Evolutionary conservation across 768 basidiomycete species (phyloP), one percentile per base, ranked within the genome.

Genomic region (Phylloporus scabripes): DNA sequence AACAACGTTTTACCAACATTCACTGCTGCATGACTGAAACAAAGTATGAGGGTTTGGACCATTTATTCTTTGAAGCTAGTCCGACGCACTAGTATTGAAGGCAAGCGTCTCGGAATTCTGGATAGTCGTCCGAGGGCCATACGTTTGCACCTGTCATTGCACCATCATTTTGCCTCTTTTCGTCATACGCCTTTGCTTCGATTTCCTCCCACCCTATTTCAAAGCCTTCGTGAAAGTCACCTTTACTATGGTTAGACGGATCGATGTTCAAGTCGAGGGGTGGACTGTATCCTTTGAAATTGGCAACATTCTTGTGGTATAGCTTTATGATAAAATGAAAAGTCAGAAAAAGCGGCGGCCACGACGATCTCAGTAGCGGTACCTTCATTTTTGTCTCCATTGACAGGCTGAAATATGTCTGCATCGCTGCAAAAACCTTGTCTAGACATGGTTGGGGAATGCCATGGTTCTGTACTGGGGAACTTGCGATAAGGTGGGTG

Each of bases 181-280:
- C 56, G 51, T 68, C 61, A 21, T 54, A 29, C 0, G 26, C 47
- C 49, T 61, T 61, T 7, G 58, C 48, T 10, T 70, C 57, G 0
- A 77, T 60, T 21, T 72, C 66, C 61, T 91, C 86, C 76, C 80
- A 84, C 3, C 90, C 89, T 49, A 95, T 75, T 57, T 92, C 85
- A 63, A 93, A 95, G 3, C 86, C 92, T 64, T 97, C 92, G 61
- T 94, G 90, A 46, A 94, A 67, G 61, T 97, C 93, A 1, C 92
- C 92, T n/a, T 77, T 70, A 41, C 79, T 77, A 20, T 77, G 71
- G 42, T 80, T 79, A 7, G 56, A 49, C 0, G 87, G 82, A 58
- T 92, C 78, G 46, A 82, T 85, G 62, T 91, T 91, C 43, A 79
- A 80, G 48, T 82, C 83, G 6, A 85, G 72, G 2, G 91, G 63